Evolutionary conservation across 768 basidiomycete genomes (phyloP).

Genomic region (Pholiota conissans): DNA sequence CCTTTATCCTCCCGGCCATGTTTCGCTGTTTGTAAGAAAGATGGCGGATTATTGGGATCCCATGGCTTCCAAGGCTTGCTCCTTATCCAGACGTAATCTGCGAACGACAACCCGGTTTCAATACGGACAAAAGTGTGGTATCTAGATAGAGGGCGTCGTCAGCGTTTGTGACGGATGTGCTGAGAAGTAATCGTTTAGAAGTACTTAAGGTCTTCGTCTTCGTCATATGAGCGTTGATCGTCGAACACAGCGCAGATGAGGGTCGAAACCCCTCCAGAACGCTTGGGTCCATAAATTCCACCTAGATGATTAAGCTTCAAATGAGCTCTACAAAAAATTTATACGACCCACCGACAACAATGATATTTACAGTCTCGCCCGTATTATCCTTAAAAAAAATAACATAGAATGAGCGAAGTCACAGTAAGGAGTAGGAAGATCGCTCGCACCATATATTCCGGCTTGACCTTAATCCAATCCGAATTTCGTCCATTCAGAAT

Average conservation of each 20-base stretch:
- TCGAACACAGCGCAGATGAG: constrained; percentile 89
- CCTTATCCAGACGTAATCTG: constrained; percentile 85
- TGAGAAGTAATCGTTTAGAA: too few relatives aligned
- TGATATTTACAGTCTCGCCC: constrained; percentile 89
- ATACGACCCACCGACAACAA: constrained; percentile 83
- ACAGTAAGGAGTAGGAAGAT: too few relatives aligned
- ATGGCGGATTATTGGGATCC: constrained; percentile 72
- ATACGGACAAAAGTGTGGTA: constrained; percentile 89
- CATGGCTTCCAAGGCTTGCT: constrained; percentile 81
- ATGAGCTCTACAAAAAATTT: background rate
- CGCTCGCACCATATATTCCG: constrained; percentile 82
- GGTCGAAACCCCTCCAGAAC: constrained; percentile 87
- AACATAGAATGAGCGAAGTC: background rate
- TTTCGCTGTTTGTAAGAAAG: constrained; percentile 63
- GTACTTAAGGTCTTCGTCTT: constrained; percentile 67
- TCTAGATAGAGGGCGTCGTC: constrained; percentile 36
- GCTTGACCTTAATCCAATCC: constrained; percentile 96
- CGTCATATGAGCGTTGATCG: constrained; percentile 56
- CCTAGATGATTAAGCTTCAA: constrained; percentile 46
- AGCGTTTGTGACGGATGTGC: too few relatives aligned
- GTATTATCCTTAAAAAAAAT: constrained; percentile 87
- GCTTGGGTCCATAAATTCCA: constrained; percentile 84
- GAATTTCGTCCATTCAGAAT: constrained; percentile 83
- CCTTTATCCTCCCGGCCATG: constrained; percentile 77
- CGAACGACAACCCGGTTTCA: constrained; percentile 84